Evolutionary conservation across 371 early-diverging fungal genomes (phyloP).

Genomic region (Mortierella sp.): DNA sequence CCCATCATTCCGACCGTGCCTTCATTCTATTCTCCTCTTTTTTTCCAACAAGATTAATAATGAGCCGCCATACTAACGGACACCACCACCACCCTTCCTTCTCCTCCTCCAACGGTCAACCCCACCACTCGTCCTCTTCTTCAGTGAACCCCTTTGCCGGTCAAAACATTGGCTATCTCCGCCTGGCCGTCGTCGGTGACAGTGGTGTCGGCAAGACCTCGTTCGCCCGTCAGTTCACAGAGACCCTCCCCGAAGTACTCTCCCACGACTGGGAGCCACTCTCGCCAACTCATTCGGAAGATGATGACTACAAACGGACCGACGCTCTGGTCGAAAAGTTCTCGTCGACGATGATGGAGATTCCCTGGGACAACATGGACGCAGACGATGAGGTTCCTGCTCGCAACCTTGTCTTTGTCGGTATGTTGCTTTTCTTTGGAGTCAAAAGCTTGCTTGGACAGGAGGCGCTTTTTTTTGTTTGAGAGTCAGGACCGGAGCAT

Average conservation of each 20-base stretch:
- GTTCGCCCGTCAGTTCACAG: constrained; percentile 61
- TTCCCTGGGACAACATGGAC: constrained; percentile 58
- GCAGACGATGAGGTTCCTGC: constrained; percentile 56
- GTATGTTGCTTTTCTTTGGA: constrained; percentile 14
- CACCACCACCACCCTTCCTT: constrained; percentile 8
- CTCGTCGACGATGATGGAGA: constrained; percentile 58
- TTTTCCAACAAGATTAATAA: background rate
- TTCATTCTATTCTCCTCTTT: background rate
- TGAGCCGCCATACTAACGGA: constrained; percentile 14
- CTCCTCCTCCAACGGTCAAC: background rate
- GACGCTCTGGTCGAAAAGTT: constrained; percentile 56
- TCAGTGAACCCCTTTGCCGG: constrained; percentile 54
- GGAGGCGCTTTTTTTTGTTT: too few species aligned
- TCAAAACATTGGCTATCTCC: constrained; percentile 61
- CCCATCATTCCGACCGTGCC: background rate
- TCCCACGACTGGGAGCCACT: constrained; percentile 44
- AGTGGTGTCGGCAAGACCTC: constrained; percentile 72
- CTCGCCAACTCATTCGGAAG: constrained; percentile 18
- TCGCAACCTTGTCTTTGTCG: constrained; percentile 61
- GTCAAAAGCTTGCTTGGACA: too few species aligned
- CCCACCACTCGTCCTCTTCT: background rate
- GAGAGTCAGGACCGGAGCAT: too few species aligned
- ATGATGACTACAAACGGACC: constrained; percentile 47
- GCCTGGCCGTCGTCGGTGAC: constrained; percentile 71
- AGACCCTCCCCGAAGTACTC: constrained; percentile 58